These are phyloP conservation scores for Allium cepa DNA, from an alignment of 106 monocot species.

Conservation along the genomic window DNA sequence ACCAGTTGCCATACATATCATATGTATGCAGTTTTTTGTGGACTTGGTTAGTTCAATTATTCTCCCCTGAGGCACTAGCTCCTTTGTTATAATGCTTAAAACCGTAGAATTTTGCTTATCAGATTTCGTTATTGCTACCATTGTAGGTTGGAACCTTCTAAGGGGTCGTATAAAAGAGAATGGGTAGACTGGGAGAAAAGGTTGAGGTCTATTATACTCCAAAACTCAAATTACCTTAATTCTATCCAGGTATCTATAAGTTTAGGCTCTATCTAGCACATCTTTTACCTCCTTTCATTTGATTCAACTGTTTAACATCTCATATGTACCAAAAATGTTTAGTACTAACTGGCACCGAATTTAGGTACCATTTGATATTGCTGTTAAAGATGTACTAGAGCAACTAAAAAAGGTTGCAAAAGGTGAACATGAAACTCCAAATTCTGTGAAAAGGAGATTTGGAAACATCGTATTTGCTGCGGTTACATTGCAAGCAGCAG, in stretches of 20 bases:
- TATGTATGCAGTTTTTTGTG: too few species aligned
- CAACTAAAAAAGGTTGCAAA: constrained; percentile 68
- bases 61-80: too few species aligned
- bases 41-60: too few species aligned
- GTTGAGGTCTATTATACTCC: constrained; percentile 43
- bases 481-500: constrained; percentile 56
- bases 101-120: too few species aligned
- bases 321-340: background rate
- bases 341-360: background rate
- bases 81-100: too few species aligned
- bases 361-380: constrained; percentile 83
- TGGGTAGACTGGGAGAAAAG: constrained; percentile 90
- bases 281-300: background rate
- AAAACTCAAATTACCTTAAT: constrained; percentile 68
- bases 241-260: constrained; percentile 60
- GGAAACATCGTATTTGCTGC: constrained; percentile 94
- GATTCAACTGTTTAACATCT: background rate
- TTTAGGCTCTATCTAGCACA: background rate
- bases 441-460: constrained; percentile 63
- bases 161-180: constrained; percentile 86
- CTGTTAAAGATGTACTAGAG: constrained; percentile 64
- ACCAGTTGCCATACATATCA: too few species aligned
- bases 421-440: constrained; percentile 60
- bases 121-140: background rate
- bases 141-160: constrained; percentile 68